A percentile compares a stretch with the other conserved stretches of the same genome.
Evolutionary conservation across 371 early-diverging fungal genomes (phyloP).

Genomic region (Phascolomyces articulosus): DNA sequence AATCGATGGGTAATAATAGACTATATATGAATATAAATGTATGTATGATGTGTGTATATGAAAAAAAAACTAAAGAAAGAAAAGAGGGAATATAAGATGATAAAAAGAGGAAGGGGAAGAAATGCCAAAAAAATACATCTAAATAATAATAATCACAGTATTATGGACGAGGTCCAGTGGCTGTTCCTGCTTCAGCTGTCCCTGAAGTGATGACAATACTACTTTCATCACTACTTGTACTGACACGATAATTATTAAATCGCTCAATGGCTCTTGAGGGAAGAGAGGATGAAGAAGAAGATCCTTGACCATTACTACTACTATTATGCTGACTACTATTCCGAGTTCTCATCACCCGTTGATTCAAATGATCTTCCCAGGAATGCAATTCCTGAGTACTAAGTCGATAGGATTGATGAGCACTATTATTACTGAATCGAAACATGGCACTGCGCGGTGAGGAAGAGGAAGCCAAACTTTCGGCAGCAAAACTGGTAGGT

Average conservation of each 20-base stretch:
- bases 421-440: neutral
- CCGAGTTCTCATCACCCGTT: neutral
- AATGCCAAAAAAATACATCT: neutral
- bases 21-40: too few relatives aligned
- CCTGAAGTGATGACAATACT: constrained; percentile 2
- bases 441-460: constrained; percentile 6
- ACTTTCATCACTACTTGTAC: constrained; percentile 1
- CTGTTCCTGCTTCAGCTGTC: neutral
- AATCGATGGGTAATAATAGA: neutral
- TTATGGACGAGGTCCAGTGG: too few relatives aligned
- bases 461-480: constrained; percentile 4
- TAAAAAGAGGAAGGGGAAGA: neutral
- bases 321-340: too few relatives aligned
- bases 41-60: too few relatives aligned
- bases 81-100: neutral
- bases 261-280: neutral
- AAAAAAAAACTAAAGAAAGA: neutral
- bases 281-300: neutral
- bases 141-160: neutral
- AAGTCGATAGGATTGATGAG: constrained; percentile 5
- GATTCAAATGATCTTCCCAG: constrained; percentile 11
- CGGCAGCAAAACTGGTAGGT: constrained; percentile 16
- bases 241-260: constrained; percentile 4
- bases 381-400: constrained; percentile 8
- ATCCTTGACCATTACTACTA: neutral